These are phyloP conservation scores for Pseudonitzschia delicatissima DNA, from an alignment of 108 stramenopile species.

Conservation along the genomic window DNA sequence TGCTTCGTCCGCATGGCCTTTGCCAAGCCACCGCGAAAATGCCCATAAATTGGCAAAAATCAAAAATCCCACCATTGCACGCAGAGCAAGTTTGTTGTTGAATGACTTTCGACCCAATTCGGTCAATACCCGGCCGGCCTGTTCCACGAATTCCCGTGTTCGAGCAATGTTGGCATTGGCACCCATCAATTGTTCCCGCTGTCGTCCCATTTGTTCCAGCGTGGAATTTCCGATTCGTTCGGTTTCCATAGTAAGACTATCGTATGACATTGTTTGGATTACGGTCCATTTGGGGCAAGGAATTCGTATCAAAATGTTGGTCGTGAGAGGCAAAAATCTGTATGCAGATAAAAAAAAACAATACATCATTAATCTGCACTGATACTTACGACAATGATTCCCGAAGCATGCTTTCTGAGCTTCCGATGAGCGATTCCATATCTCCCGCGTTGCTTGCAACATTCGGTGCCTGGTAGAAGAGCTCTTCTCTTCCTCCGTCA, in stretches of 20 bases:
- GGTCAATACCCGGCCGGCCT: conserved; percentile 61
- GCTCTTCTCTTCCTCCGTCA: conserved; percentile 25
- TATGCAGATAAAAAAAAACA: not conserved
- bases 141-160: conserved; percentile 41
- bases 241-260: conserved; percentile 57
- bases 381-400: conserved; percentile 63
- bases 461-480: conserved; percentile 45
- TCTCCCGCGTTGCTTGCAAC: conserved; percentile 22
- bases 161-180: conserved; percentile 41
- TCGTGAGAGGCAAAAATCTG: no score
- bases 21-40: conserved; percentile 23
- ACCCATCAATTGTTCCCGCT: conserved; percentile 75
- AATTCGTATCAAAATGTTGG: no score
- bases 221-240: conserved; percentile 70
- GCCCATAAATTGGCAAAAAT: conserved; percentile 52
- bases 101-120: conserved; percentile 51
- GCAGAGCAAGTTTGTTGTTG: conserved; percentile 58
- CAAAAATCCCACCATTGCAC: conserved; percentile 57
- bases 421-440: conserved; percentile 51
- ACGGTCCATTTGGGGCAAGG: not conserved
- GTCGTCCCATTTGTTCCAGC: conserved; percentile 61
- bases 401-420: conserved; percentile 67
- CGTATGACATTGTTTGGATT: not conserved
- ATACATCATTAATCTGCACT: not conserved
- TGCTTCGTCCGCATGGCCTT: no score